phyloP scores from a whole-genome alignment of 2,329 filamentous ascomycete genomes.

The Leptographium radiaticola region DNA sequence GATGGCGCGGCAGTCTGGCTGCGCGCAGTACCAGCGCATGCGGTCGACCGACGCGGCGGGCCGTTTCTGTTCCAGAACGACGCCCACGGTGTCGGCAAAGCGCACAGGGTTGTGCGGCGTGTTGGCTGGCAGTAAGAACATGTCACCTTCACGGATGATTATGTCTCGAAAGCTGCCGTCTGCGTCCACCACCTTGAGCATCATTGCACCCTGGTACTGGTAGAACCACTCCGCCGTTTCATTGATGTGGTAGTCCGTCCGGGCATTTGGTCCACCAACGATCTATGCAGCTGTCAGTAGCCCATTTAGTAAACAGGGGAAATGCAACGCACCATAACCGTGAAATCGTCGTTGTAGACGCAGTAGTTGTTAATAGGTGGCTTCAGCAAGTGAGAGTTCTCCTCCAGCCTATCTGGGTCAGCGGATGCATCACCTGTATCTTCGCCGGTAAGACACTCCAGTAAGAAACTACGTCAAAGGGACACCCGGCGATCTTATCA shows the following conservation, averaged over 20 bases:
- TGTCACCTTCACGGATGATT: slow-evolving; percentile 79
- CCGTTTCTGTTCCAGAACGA: slow-evolving; percentile 79
- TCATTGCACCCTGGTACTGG: slow-evolving; percentile 86
- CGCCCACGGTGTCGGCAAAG: slow-evolving; percentile 84
- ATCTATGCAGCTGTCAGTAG: slow-evolving; percentile 12
- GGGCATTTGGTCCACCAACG: slow-evolving; percentile 88
- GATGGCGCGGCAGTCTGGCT: slow-evolving; percentile 43
- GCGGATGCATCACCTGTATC: background rate
- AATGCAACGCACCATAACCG: slow-evolving; percentile 53
- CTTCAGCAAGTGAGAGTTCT: slow-evolving; percentile 84
- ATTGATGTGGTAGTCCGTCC: slow-evolving; percentile 98
- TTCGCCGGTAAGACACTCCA: no score
- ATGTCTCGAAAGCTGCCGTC: slow-evolving; percentile 62
- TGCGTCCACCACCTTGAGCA: slow-evolving; percentile 75
- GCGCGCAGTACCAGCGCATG: slow-evolving; percentile 67
- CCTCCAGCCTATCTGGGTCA: slow-evolving; percentile 54
- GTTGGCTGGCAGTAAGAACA: slow-evolving; percentile 87
- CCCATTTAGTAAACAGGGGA: background rate
- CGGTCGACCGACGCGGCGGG: slow-evolving; percentile 58
- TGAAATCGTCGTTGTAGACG: slow-evolving; percentile 75
- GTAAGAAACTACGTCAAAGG: no score
- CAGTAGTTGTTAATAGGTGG: slow-evolving; percentile 97
- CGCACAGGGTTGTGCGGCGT: slow-evolving; percentile 93
- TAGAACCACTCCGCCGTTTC: slow-evolving; percentile 95
- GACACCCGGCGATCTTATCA: slow-evolving; percentile 12